Evolutionary conservation across 306 rosid species (phyloP), one percentile per base, ranked within the genome.

Genomic region (Dryas drummondii): DNA sequence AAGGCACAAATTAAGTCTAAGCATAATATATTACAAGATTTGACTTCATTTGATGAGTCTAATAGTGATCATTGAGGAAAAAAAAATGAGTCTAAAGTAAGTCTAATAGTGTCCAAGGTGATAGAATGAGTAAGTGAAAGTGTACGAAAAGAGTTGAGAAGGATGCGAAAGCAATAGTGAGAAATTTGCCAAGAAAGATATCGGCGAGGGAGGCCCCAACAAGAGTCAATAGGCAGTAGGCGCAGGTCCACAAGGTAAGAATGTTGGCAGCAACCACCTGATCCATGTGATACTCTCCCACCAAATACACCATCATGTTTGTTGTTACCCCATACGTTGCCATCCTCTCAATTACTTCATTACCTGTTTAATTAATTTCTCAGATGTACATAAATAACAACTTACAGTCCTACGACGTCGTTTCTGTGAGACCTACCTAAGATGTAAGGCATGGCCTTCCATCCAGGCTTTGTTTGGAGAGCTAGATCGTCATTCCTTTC

Each of bases 331-430:
- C 89, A 67, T 4, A 79, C 0, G 89, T 69, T 19, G 89, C 89
- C 73, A 88, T 67, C 82, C 83, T 88, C 82, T 88, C 89, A n/a
- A 64, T 32, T 3, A 87, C 81, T 71, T 85, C 91, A 71, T 81
- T 87, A 32, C 90, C 90, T 87, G 71, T 32, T 32, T 32, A 32
- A 32, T 32, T 32, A 32, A 32, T 32, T 32, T 32, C 37, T 32
- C 37, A 32, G 37, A 32, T 32, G 37, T 2, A 32, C 37, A 32
- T 1, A 32, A 32, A 32, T 32, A 1, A 1, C 37, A 32, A 32
- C 37, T 1, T 32, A 32, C 37, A 32, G 2, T 2, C 37, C 37
- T 32, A 32, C 37, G 37, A 32, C 37, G 37, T 32, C 37, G 37
- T 32, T 32, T 32, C 37, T 32, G 49, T 15, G 69, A 64, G 9